Base-by-base conservation (phyloP, 331 rosid species). In the Quercus lobata region DNA sequence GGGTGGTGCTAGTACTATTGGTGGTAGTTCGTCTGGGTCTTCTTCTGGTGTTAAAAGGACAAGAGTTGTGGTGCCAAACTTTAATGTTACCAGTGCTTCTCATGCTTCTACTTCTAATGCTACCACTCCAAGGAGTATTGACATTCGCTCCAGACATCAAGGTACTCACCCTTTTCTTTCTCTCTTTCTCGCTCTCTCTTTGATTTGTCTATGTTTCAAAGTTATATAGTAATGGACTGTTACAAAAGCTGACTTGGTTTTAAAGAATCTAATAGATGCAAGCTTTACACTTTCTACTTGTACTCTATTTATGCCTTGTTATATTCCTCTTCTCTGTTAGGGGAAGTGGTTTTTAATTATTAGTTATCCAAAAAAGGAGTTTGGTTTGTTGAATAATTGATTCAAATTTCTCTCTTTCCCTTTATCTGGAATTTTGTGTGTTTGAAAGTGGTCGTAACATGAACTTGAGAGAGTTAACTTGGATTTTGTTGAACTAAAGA, bases 31-130 rank as follows among this genome's bases (percentile, higher is more conserved):
- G 69, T 81, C 84, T n/a, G 91, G 89, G 57, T 87, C 89, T 24
- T 78, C 89, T 73, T 84, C 90, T 18, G 92, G 84, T 58, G 82
- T 69, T 62, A 93, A 93, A 87, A 90, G 93, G 80, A 87, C 87
- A 6, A 87, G 89, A 79, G 41, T 84, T 68, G 22, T 85, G 30
- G 83, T 80, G 57, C 80, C 87, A 7, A 85, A 84, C 1, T 92
- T 78, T 24, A 82, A 84, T 72, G 89, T 73, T 30, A 66, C 85
- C 71, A 63, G 86, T 16, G 79, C 83, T 10, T 92, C 96, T 83
- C 88, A 80, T 29, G 87, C 92, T 46, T 88, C 92, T 9, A 84
- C 84, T 14, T 87, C 92, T 69, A 87, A 86, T 63, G 82, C 81
- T 68, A 72, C 88, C 63, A 87, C 91, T 1, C 80, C 92, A 8